Evolutionary conservation across 2,329 filamentous ascomycete genomes (phyloP), one percentile per base, ranked within the genome.

Genomic region (Phialocephala sp.): DNA sequence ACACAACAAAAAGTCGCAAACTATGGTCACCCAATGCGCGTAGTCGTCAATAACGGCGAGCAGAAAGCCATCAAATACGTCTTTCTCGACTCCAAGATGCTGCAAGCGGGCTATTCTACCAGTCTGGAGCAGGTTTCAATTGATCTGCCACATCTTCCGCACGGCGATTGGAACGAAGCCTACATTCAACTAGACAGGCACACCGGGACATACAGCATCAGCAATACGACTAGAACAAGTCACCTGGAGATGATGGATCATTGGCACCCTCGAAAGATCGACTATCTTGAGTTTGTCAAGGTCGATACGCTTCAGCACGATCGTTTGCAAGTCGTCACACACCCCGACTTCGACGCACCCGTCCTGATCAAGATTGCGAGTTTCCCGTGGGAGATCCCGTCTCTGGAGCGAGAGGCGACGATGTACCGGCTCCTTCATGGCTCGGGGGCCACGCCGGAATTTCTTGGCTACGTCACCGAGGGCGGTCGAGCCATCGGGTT

Each of bases 401-500:
- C 45, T 36, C 24, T 61, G 18, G 59, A 61, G 59, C 59, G 20
- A 39, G 60, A 63, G 50, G 54, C 39, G 2, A 37, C 24, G 12
- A 36, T 47, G 39, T 63, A 63, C 37, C 37, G 32, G 15, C 50
- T 63, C 15, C 60, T 63, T 57, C 39, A 63, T 1, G 60, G 60
- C 52, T 63, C 37, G 37, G 52, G 52, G 22, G 39, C 22, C 36
- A 63, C 66, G 43, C 45, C 66, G 39, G 57, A 65, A 60, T 62
- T 64, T 59, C 58, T 62, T 56, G 65, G 65, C 24, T 39, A 62
- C 50, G 32, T 63, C 27, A 63, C 58, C 24, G 54, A 63, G 37
- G 52, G 54, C 36, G 52, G 54, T 32, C 60, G 39, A 57, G 15
- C 20, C 39, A 58, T 63, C 43, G 60, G 60, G 8, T 63, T 63